These are phyloP conservation scores for Penicillium odoratum DNA, from an alignment of 495 filamentous ascomycete species.

Conservation along the genomic window DNA sequence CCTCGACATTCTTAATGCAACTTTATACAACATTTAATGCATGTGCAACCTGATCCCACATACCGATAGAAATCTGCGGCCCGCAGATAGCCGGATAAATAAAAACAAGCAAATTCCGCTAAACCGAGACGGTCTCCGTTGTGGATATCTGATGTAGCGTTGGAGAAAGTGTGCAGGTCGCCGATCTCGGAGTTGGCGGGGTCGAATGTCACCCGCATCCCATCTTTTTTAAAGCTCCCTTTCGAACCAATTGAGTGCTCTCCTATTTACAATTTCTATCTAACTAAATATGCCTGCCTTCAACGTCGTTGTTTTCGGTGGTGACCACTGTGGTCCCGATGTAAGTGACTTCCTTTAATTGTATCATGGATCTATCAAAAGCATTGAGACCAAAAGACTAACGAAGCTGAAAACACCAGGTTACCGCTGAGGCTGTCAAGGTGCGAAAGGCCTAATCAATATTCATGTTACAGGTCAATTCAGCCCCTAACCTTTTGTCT, in stretches of 20 bases:
- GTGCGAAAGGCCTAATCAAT: slow-evolving; percentile 41
- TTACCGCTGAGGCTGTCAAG: slow-evolving; percentile 80
- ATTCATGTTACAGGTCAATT: background rate
- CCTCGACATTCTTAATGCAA: slow-evolving; percentile 20
- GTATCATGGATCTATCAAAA: slow-evolving; percentile 6
- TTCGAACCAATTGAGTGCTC: slow-evolving; percentile 18
- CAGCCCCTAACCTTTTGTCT: slow-evolving; percentile 4
- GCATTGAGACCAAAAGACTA: slow-evolving; percentile 10
- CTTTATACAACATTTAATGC: slow-evolving; percentile 35
- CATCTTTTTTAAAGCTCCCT: slow-evolving; percentile 29
- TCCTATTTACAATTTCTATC: slow-evolving; percentile 16
- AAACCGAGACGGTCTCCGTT: background rate
- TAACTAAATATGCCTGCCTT: slow-evolving; percentile 46
- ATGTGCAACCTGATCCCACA: slow-evolving; percentile 11
- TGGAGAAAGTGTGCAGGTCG: slow-evolving; percentile 7
- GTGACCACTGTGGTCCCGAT: slow-evolving; percentile 96
- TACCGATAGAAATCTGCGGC: background rate
- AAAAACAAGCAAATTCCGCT: background rate
- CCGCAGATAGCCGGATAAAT: slow-evolving; percentile 8
- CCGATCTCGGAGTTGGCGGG: slow-evolving; percentile 36
- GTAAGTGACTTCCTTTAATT: slow-evolving; percentile 45
- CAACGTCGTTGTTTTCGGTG: slow-evolving; percentile 71
- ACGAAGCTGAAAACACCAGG: slow-evolving; percentile 26
- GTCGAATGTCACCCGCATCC: slow-evolving; percentile 29
- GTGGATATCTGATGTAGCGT: slow-evolving; percentile 1